Conservation (phyloP, 192 early-diverging fungal genomes). For the Umbelopsis ramanniana region DNA sequence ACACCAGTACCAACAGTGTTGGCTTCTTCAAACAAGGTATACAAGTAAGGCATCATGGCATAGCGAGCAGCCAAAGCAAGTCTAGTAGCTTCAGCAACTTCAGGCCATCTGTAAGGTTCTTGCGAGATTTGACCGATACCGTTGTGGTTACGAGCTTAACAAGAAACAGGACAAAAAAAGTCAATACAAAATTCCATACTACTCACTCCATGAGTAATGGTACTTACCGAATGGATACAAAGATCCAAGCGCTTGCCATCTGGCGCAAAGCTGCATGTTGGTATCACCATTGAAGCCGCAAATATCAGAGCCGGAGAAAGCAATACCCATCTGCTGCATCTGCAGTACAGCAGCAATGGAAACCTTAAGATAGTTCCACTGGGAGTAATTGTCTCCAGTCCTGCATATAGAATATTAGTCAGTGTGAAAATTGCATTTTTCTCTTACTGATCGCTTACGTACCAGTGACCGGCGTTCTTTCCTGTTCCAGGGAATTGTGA, state of each 20-base stretch:
- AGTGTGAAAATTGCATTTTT: background rate
- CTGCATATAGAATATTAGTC: background rate
- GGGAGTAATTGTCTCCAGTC: slow-evolving; percentile 65
- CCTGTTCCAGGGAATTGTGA: slow-evolving; percentile 71
- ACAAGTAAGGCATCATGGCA: slow-evolving; percentile 63
- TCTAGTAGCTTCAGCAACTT: slow-evolving; percentile 58
- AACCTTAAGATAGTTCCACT: slow-evolving; percentile 58
- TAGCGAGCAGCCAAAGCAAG: slow-evolving; percentile 62
- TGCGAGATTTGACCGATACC: slow-evolving; percentile 48
- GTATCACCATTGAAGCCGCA: slow-evolving; percentile 68
- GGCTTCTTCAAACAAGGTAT: slow-evolving; percentile 56
- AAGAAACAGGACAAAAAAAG: slow-evolving; percentile 45
- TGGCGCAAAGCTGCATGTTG: slow-evolving; percentile 64
- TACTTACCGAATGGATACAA: slow-evolving; percentile 34
- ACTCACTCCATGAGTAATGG: background rate
- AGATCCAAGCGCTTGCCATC: slow-evolving; percentile 68
- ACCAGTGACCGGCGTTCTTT: slow-evolving; percentile 30
- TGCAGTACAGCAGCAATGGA: slow-evolving; percentile 66
- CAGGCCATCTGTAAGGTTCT: slow-evolving; percentile 64
- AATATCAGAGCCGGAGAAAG: slow-evolving; percentile 72
- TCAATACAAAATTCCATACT: background rate
- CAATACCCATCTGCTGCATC: slow-evolving; percentile 75
- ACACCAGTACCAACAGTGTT: slow-evolving; percentile 56
- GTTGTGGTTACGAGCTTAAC: slow-evolving; percentile 63
- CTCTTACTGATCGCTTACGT: background rate